Percentiles rank a stretch among this genome's conserved stretches.
Conservation (phyloP, 495 filamentous ascomycete genomes). For the Annulohypoxylon maeteangense region DNA sequence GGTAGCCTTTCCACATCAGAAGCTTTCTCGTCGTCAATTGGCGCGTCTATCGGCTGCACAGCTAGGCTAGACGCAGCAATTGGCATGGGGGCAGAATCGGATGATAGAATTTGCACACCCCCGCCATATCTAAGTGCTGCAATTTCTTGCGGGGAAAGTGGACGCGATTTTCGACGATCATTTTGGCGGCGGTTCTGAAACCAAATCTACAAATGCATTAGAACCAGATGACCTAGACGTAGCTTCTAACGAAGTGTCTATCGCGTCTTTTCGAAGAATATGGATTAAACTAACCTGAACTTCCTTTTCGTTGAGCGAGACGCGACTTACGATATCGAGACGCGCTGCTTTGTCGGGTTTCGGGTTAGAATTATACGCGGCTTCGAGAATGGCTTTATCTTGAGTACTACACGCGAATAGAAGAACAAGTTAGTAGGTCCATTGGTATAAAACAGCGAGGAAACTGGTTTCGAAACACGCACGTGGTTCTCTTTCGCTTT, state of each 20-base stretch:
- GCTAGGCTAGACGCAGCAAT: slow-evolving; percentile 31
- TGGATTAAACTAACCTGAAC: slow-evolving; percentile 78
- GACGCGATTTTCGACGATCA: slow-evolving; percentile 88
- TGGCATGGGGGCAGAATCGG: slow-evolving; percentile 54
- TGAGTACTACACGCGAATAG: slow-evolving; percentile 67
- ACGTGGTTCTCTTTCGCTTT: slow-evolving; percentile 67
- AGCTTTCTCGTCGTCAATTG: slow-evolving; percentile 22
- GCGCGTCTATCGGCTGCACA: slow-evolving; percentile 15
- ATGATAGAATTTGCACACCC: slow-evolving; percentile 62
- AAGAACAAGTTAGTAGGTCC: slow-evolving; percentile 20
- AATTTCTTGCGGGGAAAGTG: slow-evolving; percentile 84
- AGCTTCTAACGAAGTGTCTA: not conserved
- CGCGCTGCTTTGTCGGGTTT: slow-evolving; percentile 94
- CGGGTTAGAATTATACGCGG: slow-evolving; percentile 83
- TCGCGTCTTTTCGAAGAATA: not conserved
- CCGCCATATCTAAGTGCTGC: slow-evolving; percentile 66
- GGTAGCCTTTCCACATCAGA: slow-evolving; percentile 24
- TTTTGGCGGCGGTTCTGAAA: slow-evolving; percentile 98
- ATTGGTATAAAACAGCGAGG: slow-evolving; percentile 18
- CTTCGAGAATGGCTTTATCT: slow-evolving; percentile 91
- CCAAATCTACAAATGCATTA: slow-evolving; percentile 79
- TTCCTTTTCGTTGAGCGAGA: slow-evolving; percentile 95
- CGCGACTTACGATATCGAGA: slow-evolving; percentile 81
- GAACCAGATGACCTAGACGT: slow-evolving; percentile 16
- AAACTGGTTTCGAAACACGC: slow-evolving; percentile 43